These are phyloP conservation scores for Psidium friedrichsthalianum DNA, from an alignment of 345 rosid genomes.

Conservation along the genomic window DNA sequence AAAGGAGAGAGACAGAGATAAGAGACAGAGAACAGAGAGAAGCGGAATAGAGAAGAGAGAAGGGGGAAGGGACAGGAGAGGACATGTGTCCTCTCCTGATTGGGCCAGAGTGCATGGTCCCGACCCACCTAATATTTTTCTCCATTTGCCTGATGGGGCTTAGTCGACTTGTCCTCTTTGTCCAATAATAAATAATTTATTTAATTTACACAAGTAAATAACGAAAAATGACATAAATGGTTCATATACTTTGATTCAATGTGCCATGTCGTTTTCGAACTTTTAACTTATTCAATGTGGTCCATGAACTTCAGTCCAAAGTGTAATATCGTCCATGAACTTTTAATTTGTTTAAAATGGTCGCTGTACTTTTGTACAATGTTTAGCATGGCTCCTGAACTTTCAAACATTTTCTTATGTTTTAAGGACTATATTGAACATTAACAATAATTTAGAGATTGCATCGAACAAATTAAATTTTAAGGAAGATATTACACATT, in stretches of 20 bases:
- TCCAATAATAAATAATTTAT: background rate
- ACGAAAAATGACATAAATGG: background rate
- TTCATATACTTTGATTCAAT: fast-evolving
- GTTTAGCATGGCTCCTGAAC: fast-evolving
- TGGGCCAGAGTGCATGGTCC: too few species aligned
- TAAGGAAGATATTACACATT: background rate
- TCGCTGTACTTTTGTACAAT: background rate
- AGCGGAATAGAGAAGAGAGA: too few species aligned
- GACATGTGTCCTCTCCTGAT: too few species aligned
- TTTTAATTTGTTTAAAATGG: fast-evolving
- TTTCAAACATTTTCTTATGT: background rate
- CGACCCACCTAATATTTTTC: too few species aligned
- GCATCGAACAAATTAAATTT: background rate
- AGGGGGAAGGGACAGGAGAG: too few species aligned
- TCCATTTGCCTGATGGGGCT: too few species aligned
- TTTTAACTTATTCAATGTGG: background rate
- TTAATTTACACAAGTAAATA: background rate
- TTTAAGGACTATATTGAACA: background rate
- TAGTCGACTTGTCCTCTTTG: background rate
- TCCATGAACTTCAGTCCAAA: background rate
- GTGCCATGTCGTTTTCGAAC: fast-evolving
- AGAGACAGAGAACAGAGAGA: too few species aligned
- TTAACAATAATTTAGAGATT: background rate
- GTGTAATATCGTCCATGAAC: fast-evolving
- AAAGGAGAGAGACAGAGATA: too few species aligned